Evolutionary conservation across 1,284 basidiomycete genomes (phyloP), one percentile per base, ranked within the genome.

Genomic region (Ceraceosorus guamensis): DNA sequence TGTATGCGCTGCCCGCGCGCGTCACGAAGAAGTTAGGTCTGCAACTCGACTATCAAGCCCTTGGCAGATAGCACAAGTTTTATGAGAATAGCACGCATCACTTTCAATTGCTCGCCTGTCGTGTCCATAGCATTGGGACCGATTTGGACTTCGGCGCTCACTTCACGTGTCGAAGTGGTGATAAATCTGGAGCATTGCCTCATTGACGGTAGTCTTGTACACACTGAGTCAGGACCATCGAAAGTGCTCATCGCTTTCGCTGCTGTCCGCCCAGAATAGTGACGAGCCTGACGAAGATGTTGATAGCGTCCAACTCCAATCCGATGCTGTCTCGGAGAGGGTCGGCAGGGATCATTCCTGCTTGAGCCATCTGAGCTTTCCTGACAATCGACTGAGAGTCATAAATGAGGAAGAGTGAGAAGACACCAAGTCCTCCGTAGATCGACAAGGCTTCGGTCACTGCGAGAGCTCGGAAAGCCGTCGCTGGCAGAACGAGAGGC

Each of bases 241-340:
- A 78, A 78, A 48, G 78, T 24, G 24, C 24, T 24, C 24, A 24
- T 24, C 24, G 24, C 24, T 24, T 24, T 24, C 70, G 71, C 49
- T 78, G 72, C 68, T 78, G 77, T 69, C 78, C 77, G 51, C 83
- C 79, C 14, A 91, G 82, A 57, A 91, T 85, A 68, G 89, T 86
- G 2, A 89, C 88, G 13, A 91, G 80, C 37, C 89, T 85, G 61
- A 90, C 82, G 72, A 86, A 89, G 88, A 53, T 48, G 41, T 79
- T 91, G 75, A 93, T 85, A 81, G 90, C 87, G 73, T 91, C 88
- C 55, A 93, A 81, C 73, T 91, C 85, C 48, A 91, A 80, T 51
- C 84, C 81, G 55, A 78, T 76, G 8, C 87, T 83, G 78, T 92
- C 89, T 59, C 82, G 84, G 62, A 92, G 78, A 6, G 90, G 85